Evolutionary conservation across 768 basidiomycete species (phyloP), one percentile per base, ranked within the genome.

Genomic region (Amanita inopinata): DNA sequence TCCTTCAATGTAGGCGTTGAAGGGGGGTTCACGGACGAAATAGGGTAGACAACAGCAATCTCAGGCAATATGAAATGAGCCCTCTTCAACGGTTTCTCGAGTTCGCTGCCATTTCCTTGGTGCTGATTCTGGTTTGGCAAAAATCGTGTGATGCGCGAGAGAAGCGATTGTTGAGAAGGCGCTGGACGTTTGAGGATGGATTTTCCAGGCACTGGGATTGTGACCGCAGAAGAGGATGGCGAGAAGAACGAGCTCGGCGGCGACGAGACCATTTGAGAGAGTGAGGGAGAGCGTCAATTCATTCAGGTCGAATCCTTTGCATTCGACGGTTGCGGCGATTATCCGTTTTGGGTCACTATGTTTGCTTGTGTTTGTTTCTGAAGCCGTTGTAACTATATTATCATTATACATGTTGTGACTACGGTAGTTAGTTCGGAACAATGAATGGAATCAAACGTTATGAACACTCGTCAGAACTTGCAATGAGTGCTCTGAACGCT

Each of bases 31-130:
- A 80, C 52, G 1, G 82, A 78, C 19, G 83, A 85, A 57, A 97
- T 93, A 0, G 92, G 91, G 59, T 98, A 97, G 23, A 92, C 78
- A 17, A 85, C 86, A 23, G 78, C 80, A 51, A 96, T 74, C 51
- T 85, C 74, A 0, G 88, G 88, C 9, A 96, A 66, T 50, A 94
- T 86, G 57, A 97, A 97, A 53, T 94, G 87, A 0, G 93, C 96
- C 38, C 87, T 66, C 55, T 87, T 90, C 49, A 94, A 70, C 8
- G 86, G 76, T 53, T 71, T 76, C 25, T 62, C 59, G 34, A 75
- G 66, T 53, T 76, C 75, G 38, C 60, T 50, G 7, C 50, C 28
- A 20, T 53, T 47, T n/a, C 57, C 41, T 18, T 51, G 54, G 2
- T 62, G 43, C 20, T 62, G 64, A 32, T 51, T 57, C 48, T 74